Percentiles rank a stretch among this genome's conserved stretches.
phyloP scores from a whole-genome alignment of 83 land plant species.

The Picea mariana region DNA sequence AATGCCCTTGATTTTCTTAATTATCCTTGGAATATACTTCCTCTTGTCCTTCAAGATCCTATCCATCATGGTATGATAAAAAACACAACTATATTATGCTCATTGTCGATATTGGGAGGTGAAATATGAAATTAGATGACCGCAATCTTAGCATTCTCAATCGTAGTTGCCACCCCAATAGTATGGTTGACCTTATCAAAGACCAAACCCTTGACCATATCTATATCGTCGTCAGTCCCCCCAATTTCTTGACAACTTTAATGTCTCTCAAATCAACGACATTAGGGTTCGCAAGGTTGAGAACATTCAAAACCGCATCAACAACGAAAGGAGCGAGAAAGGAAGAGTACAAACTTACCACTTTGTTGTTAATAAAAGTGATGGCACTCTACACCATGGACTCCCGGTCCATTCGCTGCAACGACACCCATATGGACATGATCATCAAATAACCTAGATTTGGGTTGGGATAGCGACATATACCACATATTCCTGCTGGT shows the following conservation, averaged over 20 bases:
- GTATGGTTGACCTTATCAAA: slow-evolving; percentile 87
- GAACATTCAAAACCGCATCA: slow-evolving; percentile 77
- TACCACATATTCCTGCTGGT: too few relatives aligned
- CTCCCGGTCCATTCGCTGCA: slow-evolving; percentile 45
- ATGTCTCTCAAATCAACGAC: slow-evolving; percentile 80
- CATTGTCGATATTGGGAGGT: slow-evolving; percentile 53
- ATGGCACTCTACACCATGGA: slow-evolving; percentile 75
- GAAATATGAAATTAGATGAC: slow-evolving; percentile 51
- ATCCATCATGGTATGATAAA: slow-evolving; percentile 48
- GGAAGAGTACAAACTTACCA: slow-evolving; percentile 90
- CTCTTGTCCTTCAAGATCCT: slow-evolving; percentile 57
- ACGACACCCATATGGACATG: too few relatives aligned
- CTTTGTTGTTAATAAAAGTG: slow-evolving; percentile 86
- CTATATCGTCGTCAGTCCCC: slow-evolving; percentile 95
- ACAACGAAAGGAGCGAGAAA: slow-evolving; percentile 92
- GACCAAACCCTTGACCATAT: slow-evolving; percentile 80
- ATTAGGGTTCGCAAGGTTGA: slow-evolving; percentile 73
- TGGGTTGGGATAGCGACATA: too few relatives aligned
- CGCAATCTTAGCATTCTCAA: slow-evolving; percentile 50
- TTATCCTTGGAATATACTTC: slow-evolving; percentile 69
- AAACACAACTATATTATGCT: slow-evolving; percentile 56
- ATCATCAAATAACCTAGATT: too few relatives aligned
- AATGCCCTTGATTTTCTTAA: slow-evolving; percentile 50
- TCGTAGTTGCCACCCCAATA: slow-evolving; percentile 63
- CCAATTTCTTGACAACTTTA: slow-evolving; percentile 83